Percentiles rank a stretch among this genome's conserved stretches.
phyloP scores from a whole-genome alignment of 2,329 filamentous ascomycete species.

The Bipolaris gigantea region DNA sequence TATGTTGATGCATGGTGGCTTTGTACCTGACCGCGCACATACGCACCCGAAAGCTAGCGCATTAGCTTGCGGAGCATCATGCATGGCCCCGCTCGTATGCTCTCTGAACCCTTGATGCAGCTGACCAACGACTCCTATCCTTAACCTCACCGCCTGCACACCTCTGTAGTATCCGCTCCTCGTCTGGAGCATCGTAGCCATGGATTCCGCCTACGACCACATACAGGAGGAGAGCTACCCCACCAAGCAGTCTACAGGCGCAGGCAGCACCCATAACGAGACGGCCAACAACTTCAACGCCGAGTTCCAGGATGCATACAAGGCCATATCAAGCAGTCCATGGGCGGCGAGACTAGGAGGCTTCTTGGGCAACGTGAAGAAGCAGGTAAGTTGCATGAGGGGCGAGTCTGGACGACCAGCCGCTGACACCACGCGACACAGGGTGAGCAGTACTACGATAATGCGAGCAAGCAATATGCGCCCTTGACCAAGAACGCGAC shows the following conservation, averaged over 20 bases:
- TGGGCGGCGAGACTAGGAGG: conserved; percentile 90
- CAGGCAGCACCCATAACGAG: conserved; percentile 43
- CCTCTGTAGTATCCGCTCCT: neutral
- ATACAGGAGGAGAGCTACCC: conserved; percentile 77
- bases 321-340: conserved; percentile 84
- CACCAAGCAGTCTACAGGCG: conserved; percentile 53
- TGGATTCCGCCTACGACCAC: conserved; percentile 98
- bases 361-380: conserved; percentile 87
- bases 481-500: conserved; percentile 79
- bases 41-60: conserved; percentile 11
- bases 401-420: neutral
- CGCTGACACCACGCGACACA: conserved; percentile 41
- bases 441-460: conserved; percentile 86
- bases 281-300: conserved; percentile 66
- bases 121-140: conserved; percentile 9
- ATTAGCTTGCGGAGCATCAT: conserved; percentile 20
- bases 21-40: conserved; percentile 12
- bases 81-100: conserved; percentile 11
- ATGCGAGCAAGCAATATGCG: conserved; percentile 77
- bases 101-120: conserved; percentile 15
- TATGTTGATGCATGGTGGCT: conserved; percentile 6
- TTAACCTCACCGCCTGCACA: conserved; percentile 12
- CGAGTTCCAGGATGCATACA: conserved; percentile 94
- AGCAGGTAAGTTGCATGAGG: conserved; percentile 64
- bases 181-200: conserved; percentile 44